Evolutionary conservation across 73 alveolate species (phyloP), one percentile per base, ranked within the genome.

Genomic region (Paramecium tetraurelia): DNA sequence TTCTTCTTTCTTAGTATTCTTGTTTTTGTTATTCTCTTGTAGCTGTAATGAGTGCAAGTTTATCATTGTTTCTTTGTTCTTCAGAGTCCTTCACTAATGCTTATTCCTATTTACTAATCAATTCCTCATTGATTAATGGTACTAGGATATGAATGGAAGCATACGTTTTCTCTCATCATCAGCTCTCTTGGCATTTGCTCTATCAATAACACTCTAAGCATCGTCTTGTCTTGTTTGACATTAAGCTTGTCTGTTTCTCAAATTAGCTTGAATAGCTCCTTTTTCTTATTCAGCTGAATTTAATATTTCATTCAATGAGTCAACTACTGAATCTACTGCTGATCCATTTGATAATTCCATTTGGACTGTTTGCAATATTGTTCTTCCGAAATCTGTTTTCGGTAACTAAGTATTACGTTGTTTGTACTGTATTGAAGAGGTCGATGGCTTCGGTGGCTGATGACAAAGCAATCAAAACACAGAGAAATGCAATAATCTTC

Each of bases 121-220:
- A 41, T 43, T 40, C 35, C 29, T 80, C 90, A 31, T 80, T 80
- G 5, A 22, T 3, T n/a, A 80, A 46, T 40, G 90, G 90, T 43
- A 80, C 90, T 80, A 12, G 27, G 4, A 75, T 75, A 36, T 35
- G 18, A 75, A 35, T 75, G 9, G 1, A 35, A 16, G 2, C 4
- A 53, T 75, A 75, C 87, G 38, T 75, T 80, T 80, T 46, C 50
- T 80, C 24, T 44, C 70, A 80, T 80, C 90, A 44, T 80, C 90
- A 18, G 90, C 90, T 46, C 48, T 48, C 29, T 80, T 80, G 10
- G 48, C 48, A 41, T 80, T 46, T 24, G 90, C 90, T 46, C 44
- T 43, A 41, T 80, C 72, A 3, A 80, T 80, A 21, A 43, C 90
- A 48, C 29, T 12, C 38, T 44, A 31, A 44, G 90, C 90, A 48